These are phyloP conservation scores for Linanthus parryae DNA, from an alignment of 148 eudicot genomes.

Conservation along the genomic window DNA sequence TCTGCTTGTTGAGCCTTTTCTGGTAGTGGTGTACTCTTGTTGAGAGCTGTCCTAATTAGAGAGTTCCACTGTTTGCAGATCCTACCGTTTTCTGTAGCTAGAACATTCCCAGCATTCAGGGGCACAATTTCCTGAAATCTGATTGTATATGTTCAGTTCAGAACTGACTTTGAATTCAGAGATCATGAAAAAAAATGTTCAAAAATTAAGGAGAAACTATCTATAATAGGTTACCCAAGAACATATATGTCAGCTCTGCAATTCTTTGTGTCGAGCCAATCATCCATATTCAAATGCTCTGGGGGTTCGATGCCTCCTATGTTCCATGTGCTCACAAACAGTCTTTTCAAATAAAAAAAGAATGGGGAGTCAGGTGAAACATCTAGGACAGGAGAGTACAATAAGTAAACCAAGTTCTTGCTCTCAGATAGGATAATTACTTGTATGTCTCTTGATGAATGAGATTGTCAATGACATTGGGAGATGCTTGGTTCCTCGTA, in stretches of 20 bases:
- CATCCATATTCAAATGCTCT: constrained; percentile 8
- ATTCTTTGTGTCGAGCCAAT: constrained; percentile 11
- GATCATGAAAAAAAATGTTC: neutral
- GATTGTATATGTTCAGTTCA: neutral
- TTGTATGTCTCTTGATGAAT: constrained; percentile 1
- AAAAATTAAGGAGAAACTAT: too few relatives aligned
- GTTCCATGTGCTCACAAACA: constrained; percentile 15
- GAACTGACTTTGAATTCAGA: neutral
- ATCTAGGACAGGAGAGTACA: neutral
- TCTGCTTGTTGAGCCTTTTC: neutral
- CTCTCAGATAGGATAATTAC: neutral
- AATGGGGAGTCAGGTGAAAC: neutral
- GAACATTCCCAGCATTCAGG: constrained; percentile 12
- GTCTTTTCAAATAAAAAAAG: neutral
- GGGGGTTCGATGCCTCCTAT: constrained; percentile 17
- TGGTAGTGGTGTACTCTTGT: constrained; percentile 2
- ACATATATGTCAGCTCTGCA: constrained; percentile 13
- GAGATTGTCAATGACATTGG: neutral
- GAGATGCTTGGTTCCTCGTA: neutral
- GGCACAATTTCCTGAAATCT: constrained; percentile 19
- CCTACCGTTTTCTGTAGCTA: constrained; percentile 10
- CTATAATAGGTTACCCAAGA: constrained; percentile 8
- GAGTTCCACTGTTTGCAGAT: constrained; percentile 13
- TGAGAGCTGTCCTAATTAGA: constrained; percentile 13
- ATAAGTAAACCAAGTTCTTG: neutral